These are phyloP conservation scores for Triticum turgidum DNA, from an alignment of 176 grass and related monocot species.

Conservation along the genomic window DNA sequence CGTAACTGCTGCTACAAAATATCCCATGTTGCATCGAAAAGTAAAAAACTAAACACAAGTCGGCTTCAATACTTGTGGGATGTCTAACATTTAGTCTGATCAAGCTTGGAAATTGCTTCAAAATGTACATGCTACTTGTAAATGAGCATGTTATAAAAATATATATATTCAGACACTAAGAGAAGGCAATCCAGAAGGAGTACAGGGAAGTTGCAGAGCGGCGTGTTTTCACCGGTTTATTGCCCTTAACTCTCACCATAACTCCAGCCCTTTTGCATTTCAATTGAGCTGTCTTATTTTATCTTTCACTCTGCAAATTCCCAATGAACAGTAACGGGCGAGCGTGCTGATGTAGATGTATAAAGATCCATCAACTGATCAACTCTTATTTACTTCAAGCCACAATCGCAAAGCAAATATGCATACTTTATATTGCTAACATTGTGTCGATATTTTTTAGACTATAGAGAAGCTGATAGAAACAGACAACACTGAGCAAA, in stretches of 20 bases:
- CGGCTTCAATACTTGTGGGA: neutral
- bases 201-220: slow-evolving; percentile 7
- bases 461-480: too few species aligned
- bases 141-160: neutral
- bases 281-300: neutral
- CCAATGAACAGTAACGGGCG: slow-evolving; percentile 64
- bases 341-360: slow-evolving; percentile 75
- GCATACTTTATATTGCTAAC: neutral
- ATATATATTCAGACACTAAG: slow-evolving; percentile 49
- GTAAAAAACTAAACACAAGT: neutral
- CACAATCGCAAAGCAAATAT: neutral
- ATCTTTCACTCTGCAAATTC: slow-evolving; percentile 2
- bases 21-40: neutral
- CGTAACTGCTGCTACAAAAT: neutral
- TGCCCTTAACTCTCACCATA: neutral
- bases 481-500: too few species aligned
- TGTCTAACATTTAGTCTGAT: neutral
- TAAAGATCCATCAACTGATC: neutral
- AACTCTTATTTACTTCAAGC: slow-evolving; percentile 10
- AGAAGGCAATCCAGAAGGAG: slow-evolving; percentile 10
- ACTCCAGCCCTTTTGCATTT: neutral
- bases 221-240: slow-evolving; percentile 73
- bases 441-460: neutral
- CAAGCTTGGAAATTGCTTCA: neutral
- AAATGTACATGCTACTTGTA: neutral